A percentile compares a stretch with the other conserved stretches of the same genome.
phyloP scores from a whole-genome alignment of 106 monocot genomes.

The Narthecium ossifragum region DNA sequence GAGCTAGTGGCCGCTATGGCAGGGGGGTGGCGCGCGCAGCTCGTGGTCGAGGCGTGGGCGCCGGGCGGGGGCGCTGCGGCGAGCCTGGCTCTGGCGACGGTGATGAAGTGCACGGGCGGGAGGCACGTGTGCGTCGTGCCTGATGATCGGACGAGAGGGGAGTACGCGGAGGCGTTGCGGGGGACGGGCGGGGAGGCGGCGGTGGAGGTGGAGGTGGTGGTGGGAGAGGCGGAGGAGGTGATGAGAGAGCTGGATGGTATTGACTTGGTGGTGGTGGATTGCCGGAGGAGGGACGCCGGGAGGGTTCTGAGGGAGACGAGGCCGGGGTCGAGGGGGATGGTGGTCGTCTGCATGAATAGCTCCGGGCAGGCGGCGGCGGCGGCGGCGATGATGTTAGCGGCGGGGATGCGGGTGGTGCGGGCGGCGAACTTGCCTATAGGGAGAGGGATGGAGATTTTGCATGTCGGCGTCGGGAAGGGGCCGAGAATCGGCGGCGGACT shows the following conservation, averaged over 20 bases:
- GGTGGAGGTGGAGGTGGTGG: slow-evolving; percentile 7
- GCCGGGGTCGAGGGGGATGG: slow-evolving; percentile 66
- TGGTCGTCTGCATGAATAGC: slow-evolving; percentile 42
- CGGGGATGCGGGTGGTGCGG: slow-evolving; percentile 68
- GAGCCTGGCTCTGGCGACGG: slow-evolving; percentile 35
- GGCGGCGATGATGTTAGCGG: slow-evolving; percentile 9
- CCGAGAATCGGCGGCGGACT: slow-evolving; percentile 22
- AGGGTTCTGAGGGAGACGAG: slow-evolving; percentile 38
- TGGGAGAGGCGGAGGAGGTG: slow-evolving; percentile 33
- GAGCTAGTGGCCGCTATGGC: slow-evolving; percentile 85
- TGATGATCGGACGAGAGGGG: slow-evolving; percentile 16
- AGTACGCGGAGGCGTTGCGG: slow-evolving; percentile 6
- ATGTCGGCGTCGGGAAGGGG: slow-evolving; percentile 78
- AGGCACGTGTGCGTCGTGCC: slow-evolving; percentile 39
- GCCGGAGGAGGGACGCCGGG: slow-evolving; percentile 39
- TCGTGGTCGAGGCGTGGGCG: slow-evolving; percentile 46
- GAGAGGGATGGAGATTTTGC: slow-evolving; percentile 70
- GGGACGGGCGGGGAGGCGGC: slow-evolving; percentile 7
- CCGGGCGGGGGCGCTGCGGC: slow-evolving; percentile 12
- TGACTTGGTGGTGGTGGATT: slow-evolving; percentile 76
- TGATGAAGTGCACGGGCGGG: slow-evolving; percentile 41
- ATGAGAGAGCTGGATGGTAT: slow-evolving; percentile 41
- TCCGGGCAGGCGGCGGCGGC: slow-evolving; percentile 2
- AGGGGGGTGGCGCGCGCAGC: slow-evolving; percentile 73
- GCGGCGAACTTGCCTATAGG: slow-evolving; percentile 59